A percentile compares a stretch with the other conserved stretches of the same genome.
These are phyloP conservation scores for Colletotrichum orbiculare DNA, from an alignment of 2,329 filamentous ascomycete genomes.

Conservation along the genomic window DNA sequence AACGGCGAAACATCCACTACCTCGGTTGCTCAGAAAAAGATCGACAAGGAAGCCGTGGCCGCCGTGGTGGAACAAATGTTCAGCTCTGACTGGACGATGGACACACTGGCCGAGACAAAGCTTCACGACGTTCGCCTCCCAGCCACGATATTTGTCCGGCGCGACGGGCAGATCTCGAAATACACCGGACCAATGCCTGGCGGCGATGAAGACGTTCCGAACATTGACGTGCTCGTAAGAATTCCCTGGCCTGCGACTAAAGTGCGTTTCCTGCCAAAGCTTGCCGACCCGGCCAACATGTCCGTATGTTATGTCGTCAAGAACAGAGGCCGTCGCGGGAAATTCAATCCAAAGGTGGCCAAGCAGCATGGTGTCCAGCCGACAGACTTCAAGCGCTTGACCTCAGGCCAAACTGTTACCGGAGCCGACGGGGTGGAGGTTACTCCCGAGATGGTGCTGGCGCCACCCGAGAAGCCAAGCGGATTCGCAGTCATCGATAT, in stretches of 20 bases:
- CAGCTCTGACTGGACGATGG: conserved; percentile 69
- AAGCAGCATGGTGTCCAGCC: conserved; percentile 71
- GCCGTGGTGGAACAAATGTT: conserved; percentile 46
- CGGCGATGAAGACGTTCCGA: conserved; percentile 58
- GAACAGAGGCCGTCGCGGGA: conserved; percentile 79
- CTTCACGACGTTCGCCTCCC: conserved; percentile 75
- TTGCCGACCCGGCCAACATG: conserved; percentile 71
- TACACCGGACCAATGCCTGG: conserved; percentile 77
- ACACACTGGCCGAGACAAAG: conserved; percentile 74
- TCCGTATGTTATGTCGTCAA: conserved; percentile 90
- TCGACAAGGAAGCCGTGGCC: conserved; percentile 37
- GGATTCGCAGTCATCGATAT: conserved; percentile 86
- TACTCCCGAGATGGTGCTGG: conserved; percentile 89
- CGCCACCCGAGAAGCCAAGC: conserved; percentile 70
- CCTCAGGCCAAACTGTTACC: conserved; percentile 70
- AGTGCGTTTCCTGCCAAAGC: conserved; percentile 70
- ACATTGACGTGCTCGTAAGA: conserved; percentile 78
- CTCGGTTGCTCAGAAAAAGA: conserved; percentile 39
- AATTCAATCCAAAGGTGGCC: conserved; percentile 77
- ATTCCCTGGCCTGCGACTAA: conserved; percentile 82
- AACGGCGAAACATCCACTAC: no score
- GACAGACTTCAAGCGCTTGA: conserved; percentile 68
- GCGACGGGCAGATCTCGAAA: conserved; percentile 71
- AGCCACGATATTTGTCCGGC: conserved; percentile 75
- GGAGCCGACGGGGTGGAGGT: conserved; percentile 75